Evolutionary conservation across 495 filamentous ascomycete genomes (phyloP).

Genomic region (Opeltia flavorubescens): DNA sequence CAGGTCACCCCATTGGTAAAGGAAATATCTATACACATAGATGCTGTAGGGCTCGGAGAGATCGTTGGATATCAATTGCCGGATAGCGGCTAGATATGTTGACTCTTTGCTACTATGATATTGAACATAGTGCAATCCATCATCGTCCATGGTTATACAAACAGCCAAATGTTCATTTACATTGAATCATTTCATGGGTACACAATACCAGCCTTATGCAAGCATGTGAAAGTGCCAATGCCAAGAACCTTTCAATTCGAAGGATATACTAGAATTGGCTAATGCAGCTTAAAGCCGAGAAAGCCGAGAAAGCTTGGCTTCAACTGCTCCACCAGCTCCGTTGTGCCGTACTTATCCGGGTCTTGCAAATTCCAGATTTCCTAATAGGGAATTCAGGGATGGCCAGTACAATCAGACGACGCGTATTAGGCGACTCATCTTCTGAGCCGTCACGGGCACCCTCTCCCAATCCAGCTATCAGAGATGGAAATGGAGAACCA

Average conservation of each 20-base stretch:
- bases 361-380: no score
- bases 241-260: background rate
- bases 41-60: constrained; percentile 98
- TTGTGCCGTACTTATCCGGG: no score
- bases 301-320: no score
- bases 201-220: no score
- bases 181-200: no score
- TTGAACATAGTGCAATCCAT: constrained; percentile 57
- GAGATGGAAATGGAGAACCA: constrained; percentile 23
- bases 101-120: constrained; percentile 70
- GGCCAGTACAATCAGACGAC: constrained; percentile 31
- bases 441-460: constrained; percentile 22
- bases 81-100: constrained; percentile 71
- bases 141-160: no score
- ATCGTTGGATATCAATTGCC: constrained; percentile 88
- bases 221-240: background rate
- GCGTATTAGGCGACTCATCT: constrained; percentile 19
- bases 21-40: constrained; percentile 97
- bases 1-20: constrained; percentile 94
- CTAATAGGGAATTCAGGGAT: no score
- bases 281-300: no score
- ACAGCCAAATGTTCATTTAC: no score
- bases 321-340: no score
- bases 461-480: constrained; percentile 20
- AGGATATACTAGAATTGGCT: no score